Conservation (phyloP, 257 asterid species). For the Thymus mandschuricus region DNA sequence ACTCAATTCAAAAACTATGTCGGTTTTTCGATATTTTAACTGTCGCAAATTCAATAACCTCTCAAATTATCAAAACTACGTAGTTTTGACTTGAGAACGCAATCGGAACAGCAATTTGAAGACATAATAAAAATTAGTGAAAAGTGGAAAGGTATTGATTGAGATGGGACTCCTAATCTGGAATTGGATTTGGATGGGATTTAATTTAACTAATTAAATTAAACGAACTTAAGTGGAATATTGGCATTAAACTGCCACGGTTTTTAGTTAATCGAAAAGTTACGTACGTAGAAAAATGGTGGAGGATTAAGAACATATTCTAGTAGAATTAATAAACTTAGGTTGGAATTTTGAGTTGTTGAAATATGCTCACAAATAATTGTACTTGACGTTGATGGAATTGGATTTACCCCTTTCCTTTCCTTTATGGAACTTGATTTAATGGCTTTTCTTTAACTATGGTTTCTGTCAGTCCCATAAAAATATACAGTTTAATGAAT, state of each 20-base stretch:
- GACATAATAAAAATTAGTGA: neutral
- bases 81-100: no score
- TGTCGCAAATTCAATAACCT: no score
- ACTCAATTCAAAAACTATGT: no score
- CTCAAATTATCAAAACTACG: no score
- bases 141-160: neutral
- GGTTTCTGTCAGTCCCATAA: neutral
- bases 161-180: constrained; percentile 5
- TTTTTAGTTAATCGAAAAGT: neutral
- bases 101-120: no score
- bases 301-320: no score
- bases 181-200: neutral
- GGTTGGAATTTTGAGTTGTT: neutral
- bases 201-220: constrained; percentile 10
- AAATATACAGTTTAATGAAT: no score
- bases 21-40: no score
- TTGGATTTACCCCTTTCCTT: neutral
- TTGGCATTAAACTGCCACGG: neutral
- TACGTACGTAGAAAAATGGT: neutral
- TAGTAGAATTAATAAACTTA: neutral
- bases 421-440: neutral
- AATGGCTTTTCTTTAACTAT: neutral
- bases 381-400: neutral
- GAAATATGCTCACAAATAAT: neutral
- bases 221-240: constrained; percentile 9